Evolutionary conservation across 2,329 filamentous ascomycete species (phyloP), one percentile per base, ranked within the genome.

Genomic region (Tolypocladium guangdongense): DNA sequence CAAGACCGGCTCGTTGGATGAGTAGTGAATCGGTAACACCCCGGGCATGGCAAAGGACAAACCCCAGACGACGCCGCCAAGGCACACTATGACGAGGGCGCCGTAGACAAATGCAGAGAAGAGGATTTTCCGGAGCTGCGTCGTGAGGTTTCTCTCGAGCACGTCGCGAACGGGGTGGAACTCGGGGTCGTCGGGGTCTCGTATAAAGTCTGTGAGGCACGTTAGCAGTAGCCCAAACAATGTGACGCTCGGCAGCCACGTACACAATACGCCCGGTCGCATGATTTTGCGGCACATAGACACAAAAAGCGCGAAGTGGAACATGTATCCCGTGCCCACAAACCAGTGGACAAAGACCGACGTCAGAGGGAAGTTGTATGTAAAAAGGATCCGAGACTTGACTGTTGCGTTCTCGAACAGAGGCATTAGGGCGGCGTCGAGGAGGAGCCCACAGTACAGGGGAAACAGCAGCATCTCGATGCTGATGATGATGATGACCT

Each of bases 381-480:
- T 89, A 63, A 96, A 99, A 4, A 83, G 74, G 51, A 95, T 73
- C 24, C 93, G 83, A 8, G 88, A 90, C 58, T 80, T 78, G 51
- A 96, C 70, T 0, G 87, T 91, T 0, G 90, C 86, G 57, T 84
- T 78, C 58, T 90, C 86, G 65, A 99, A 99, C 0, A 99, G 78
- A 0, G 93, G 93, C 18, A 99, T 77, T 50, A 97, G 76, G 6
- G 93, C 93, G 47, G 89, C 71, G 66, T 99, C 93, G 36, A 99
- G 82, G 2, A 99, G 79, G 37, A 96, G 77, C 6, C 93, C 93
- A 63, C 93, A 99, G 68, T 99, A 99, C 1, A 99, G 77, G 0
- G 93, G 93, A 64, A 99, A 99, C 7, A 91, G 84, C 37, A 99
- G 84, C 93, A 99, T 99, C 72, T 99, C 93, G 62, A 99, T 99